These are phyloP conservation scores for Xylaria sp. DNA, from an alignment of 2,329 filamentous ascomycete genomes.

Conservation along the genomic window DNA sequence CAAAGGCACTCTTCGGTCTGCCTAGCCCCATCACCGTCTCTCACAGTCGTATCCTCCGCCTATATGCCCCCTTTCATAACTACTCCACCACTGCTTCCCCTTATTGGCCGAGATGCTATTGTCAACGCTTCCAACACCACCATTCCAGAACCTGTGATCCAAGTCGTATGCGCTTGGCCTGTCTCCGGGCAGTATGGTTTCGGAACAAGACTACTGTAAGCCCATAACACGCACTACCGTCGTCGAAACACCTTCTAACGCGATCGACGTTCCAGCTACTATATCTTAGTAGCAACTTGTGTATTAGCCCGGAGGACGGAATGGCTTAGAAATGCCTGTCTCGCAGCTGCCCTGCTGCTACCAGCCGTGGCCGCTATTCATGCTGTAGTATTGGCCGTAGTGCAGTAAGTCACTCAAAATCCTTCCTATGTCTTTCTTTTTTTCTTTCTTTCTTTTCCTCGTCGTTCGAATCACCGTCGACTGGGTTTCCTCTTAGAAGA, in stretches of 20 bases:
- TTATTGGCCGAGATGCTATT: constrained; percentile 37
- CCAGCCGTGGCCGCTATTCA: constrained; percentile 73
- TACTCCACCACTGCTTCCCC: constrained; percentile 44
- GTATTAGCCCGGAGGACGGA: constrained; percentile 69
- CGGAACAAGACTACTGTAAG: constrained; percentile 54
- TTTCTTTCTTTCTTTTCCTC: too few species aligned
- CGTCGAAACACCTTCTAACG: constrained; percentile 19
- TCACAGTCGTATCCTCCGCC: constrained; percentile 27
- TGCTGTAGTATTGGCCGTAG: constrained; percentile 67
- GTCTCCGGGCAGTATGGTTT: constrained; percentile 56
- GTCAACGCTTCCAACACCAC: constrained; percentile 41
- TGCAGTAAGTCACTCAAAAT: constrained; percentile 54
- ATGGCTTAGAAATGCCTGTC: constrained; percentile 71
- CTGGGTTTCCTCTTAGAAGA: neutral
- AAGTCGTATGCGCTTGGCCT: constrained; percentile 56
- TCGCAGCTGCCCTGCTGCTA: constrained; percentile 70
- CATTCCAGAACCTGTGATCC: constrained; percentile 34
- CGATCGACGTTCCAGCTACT: constrained; percentile 57
- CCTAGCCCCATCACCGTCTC: constrained; percentile 12
- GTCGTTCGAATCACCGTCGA: neutral
- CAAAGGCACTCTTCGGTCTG: constrained; percentile 11
- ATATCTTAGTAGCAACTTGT: constrained; percentile 70
- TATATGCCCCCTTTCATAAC: constrained; percentile 52
- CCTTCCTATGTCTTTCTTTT: neutral
- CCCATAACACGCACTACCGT: neutral